Evolutionary conservation across 495 filamentous ascomycete genomes (phyloP).

Genomic region (Tuber indicum): DNA sequence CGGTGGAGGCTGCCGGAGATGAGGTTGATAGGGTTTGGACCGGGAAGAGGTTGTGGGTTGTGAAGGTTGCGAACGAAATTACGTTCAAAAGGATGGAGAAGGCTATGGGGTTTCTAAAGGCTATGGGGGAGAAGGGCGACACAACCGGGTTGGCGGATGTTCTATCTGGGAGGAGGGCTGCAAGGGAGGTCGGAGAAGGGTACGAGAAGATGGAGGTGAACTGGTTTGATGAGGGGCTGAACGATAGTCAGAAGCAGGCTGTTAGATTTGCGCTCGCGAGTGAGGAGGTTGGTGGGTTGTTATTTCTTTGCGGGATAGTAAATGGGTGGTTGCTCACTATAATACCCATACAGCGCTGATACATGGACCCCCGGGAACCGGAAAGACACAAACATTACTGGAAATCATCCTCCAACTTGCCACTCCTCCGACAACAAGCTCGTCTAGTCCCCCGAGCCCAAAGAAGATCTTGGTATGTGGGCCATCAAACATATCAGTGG

Average conservation of each 20-base stretch:
- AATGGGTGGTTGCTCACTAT: neutral
- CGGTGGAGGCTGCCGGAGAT: constrained; percentile 60
- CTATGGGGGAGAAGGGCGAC: constrained; percentile 52
- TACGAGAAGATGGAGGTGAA: constrained; percentile 50
- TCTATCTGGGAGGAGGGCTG: constrained; percentile 66
- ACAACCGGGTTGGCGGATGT: constrained; percentile 66
- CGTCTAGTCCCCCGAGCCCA: constrained; percentile 45
- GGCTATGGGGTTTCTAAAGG: constrained; percentile 70
- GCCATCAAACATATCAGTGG: constrained; percentile 90
- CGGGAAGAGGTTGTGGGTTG: constrained; percentile 52
- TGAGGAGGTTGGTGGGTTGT: constrained; percentile 54
- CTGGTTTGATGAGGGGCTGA: constrained; percentile 73
- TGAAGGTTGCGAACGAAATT: constrained; percentile 94
- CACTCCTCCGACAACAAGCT: constrained; percentile 35
- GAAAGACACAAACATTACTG: constrained; percentile 95
- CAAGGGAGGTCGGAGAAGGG: constrained; percentile 50
- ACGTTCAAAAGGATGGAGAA: constrained; percentile 84
- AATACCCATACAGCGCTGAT: constrained; percentile 57
- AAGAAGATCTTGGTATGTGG: constrained; percentile 83
- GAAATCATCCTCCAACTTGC: constrained; percentile 87
- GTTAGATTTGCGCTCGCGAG: constrained; percentile 81
- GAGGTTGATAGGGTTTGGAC: constrained; percentile 50
- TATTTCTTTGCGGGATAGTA: neutral
- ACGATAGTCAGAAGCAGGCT: constrained; percentile 85
- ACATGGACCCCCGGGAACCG: constrained; percentile 92